Conservation (phyloP, 1,139 yeast species). For the Pichia cactophila region DNA sequence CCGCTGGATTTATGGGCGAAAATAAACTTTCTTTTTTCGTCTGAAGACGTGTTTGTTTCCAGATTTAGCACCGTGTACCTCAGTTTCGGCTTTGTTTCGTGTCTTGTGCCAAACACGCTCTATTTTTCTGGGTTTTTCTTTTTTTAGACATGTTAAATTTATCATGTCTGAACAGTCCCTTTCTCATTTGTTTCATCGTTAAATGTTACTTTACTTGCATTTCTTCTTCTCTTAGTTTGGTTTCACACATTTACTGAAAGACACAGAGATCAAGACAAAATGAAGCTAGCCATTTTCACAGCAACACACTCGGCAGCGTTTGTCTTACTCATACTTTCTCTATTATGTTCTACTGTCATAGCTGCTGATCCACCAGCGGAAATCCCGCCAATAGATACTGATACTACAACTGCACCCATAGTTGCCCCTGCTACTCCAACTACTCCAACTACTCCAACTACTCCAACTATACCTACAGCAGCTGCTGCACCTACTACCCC, state of each 20-base stretch:
- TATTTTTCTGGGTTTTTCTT: neutral
- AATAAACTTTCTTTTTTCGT: too few relatives aligned
- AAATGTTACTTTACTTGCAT: too few relatives aligned
- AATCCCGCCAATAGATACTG: neutral
- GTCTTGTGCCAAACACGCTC: neutral
- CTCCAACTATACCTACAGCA: too few relatives aligned
- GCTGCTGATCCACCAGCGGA: neutral
- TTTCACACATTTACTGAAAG: neutral
- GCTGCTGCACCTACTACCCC: neutral
- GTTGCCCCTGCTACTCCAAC: neutral
- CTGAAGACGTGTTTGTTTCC: neutral
- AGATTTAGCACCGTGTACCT: neutral
- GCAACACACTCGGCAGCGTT: neutral
- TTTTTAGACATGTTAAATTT: neutral
- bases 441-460: neutral
- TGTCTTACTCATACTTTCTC: neutral
- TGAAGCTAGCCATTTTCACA: neutral
- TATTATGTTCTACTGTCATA: neutral
- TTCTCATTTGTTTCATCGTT: neutral
- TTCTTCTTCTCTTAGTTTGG: too few relatives aligned
- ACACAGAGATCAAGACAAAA: neutral
- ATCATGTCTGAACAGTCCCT: too few relatives aligned
- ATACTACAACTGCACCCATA: constrained; percentile 1
- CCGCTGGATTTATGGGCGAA: too few relatives aligned
- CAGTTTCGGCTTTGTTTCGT: neutral